Base-by-base conservation (phyloP, 1,284 basidiomycete genomes). In the Rhodotorula sp. region DNA sequence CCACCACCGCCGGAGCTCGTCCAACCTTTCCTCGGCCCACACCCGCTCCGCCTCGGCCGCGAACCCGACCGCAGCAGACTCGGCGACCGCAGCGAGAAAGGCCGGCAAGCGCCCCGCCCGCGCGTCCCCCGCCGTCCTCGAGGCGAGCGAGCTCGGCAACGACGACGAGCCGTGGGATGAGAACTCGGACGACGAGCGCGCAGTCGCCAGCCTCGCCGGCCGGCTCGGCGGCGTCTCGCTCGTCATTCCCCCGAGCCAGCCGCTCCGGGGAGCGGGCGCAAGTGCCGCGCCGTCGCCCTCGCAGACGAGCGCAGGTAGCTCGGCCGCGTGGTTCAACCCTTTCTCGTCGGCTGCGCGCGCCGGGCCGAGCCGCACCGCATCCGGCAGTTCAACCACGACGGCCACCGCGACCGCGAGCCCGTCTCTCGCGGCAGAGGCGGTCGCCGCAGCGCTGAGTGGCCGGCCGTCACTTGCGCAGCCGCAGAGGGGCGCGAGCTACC, bases 101-200 rank as follows among this genome's bases (percentile, higher is more conserved):
- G 32, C 34, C 21, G 29, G 36, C 32, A 36, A 51, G 34, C 19
- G 27, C n/a, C 41, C 19, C 36, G 36, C 25, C 10, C 36, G 34
- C 12, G 21, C 36, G 22, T 17, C 36, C 37, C 37, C 34, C 21
- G 51, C 27, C 27, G 39, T 19, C 44, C 7, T 27, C 50, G 58
- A 60, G 41, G 51, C 44, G 10, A 44, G 21, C 21, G 44, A 56
- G 13, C 22, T 37, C 21, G 48, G 15, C 34, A 48, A 58, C 12
- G 74, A 75, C 36, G 71, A 73, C 64, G 74, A 71, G 34, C 44
- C 61, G 7, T 76, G 74, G 74, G 61, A 64, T 44, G 71, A 69
- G 10, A 67, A 61, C 27, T 51, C 44, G 8, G 74, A 75, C 48
- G 74, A 76, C 53, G 71, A 73, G 34, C 21, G 25, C 17, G 55